Conservation (phyloP, 225 moss, liverwort and hornwort genomes). For the Bryum argenteum region DNA sequence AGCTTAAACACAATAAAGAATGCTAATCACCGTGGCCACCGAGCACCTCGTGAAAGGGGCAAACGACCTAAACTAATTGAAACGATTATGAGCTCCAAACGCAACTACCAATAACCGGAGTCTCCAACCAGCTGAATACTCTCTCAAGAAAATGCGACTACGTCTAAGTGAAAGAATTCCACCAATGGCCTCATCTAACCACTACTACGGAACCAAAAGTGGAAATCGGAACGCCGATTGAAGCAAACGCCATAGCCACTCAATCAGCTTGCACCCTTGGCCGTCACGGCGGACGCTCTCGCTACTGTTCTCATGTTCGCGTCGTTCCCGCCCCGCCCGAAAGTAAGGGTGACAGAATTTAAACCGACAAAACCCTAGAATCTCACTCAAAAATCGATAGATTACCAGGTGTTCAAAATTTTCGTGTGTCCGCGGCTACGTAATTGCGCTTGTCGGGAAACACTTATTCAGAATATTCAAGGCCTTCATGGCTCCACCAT, state of each 20-base stretch:
- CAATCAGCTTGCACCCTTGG: conserved; percentile 15
- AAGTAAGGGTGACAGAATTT: not conserved
- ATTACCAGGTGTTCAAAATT: conserved; percentile 10
- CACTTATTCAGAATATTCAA: conserved; percentile 13
- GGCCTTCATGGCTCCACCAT: conserved; percentile 18
- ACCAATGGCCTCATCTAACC: not conserved
- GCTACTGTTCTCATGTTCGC: not conserved
- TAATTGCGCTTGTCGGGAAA: conserved; percentile 23
- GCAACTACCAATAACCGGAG: no score
- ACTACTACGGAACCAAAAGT: not conserved
- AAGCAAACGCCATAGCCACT: not conserved
- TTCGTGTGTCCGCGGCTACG: not conserved
- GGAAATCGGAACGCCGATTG: not conserved
- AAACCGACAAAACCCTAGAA: not conserved
- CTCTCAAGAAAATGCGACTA: conserved; percentile 9
- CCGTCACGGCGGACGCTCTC: conserved; percentile 36
- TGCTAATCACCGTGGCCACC: not conserved
- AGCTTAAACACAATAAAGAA: not conserved
- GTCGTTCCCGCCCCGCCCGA: conserved; percentile 20
- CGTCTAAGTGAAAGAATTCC: not conserved
- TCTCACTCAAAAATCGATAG: conserved; percentile 3
- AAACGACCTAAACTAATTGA: not conserved
- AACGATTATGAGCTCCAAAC: no score
- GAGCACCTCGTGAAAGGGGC: not conserved
- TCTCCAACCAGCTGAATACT: not conserved